A percentile compares a stretch with the other conserved stretches of the same genome.
Evolutionary conservation across 2,329 filamentous ascomycete genomes (phyloP).

Genomic region (Aphanoascus verrucosus): DNA sequence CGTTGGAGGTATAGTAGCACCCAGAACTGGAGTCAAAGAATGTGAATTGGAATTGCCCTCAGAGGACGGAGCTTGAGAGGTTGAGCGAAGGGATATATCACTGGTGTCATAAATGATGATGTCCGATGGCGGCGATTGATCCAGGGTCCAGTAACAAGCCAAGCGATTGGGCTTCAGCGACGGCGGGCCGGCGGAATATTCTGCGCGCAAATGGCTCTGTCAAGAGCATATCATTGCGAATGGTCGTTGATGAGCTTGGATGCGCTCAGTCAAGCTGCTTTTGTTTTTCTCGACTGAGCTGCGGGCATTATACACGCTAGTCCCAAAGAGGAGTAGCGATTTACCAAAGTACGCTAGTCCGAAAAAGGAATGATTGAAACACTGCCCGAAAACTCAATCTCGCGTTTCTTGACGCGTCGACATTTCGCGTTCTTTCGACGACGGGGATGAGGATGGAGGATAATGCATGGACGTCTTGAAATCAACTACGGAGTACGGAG

Average conservation of each 20-base stretch:
- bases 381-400: not conserved
- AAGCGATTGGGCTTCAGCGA: not conserved
- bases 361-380: constrained; percentile 2
- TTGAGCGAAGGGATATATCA: not conserved
- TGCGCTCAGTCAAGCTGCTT: not conserved
- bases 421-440: not conserved
- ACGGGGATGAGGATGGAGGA: not conserved
- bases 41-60: not conserved
- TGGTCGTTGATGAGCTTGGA: not conserved
- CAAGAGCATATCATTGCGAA: no score
- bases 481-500: not conserved
- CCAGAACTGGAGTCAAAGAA: not conserved
- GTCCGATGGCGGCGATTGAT: not conserved
- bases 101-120: not conserved
- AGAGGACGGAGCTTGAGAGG: not conserved
- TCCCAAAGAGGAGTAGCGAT: not conserved
- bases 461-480: not conserved
- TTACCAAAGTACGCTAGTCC: not conserved
- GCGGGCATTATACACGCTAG: not conserved
- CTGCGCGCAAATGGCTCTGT: no score
- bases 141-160: not conserved
- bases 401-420: not conserved
- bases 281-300: not conserved
- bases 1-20: not conserved
- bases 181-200: not conserved